Percentiles rank a stretch among this genome's conserved stretches.
phyloP scores from a whole-genome alignment of 495 filamentous ascomycete genomes.

The Podospora fimiseda region DNA sequence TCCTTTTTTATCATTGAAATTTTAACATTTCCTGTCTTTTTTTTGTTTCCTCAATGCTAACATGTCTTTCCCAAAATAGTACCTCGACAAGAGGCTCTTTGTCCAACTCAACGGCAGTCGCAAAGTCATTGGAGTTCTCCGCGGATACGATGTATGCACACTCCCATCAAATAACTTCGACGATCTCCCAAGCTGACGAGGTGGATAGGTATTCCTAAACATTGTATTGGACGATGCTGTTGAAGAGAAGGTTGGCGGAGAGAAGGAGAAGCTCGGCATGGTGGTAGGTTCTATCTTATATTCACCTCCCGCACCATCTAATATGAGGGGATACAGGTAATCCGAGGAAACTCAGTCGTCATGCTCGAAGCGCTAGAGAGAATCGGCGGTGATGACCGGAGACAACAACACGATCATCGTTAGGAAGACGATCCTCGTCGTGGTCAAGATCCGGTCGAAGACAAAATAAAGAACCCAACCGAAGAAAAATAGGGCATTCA shows the following conservation, averaged over 20 bases:
- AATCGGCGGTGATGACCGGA: conserved; percentile 44
- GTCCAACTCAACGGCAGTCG: conserved; percentile 96
- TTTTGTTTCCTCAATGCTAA: too few species aligned
- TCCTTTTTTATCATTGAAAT: background rate
- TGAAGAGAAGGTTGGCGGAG: conserved; percentile 86
- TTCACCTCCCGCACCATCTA: background rate
- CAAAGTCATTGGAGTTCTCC: conserved; percentile 89
- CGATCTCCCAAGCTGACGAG: conserved; percentile 7
- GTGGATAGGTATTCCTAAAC: conserved; percentile 85
- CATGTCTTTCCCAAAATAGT: conserved; percentile 47
- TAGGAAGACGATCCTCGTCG: background rate
- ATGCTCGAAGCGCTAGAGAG: conserved; percentile 79
- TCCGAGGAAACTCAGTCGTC: conserved; percentile 91
- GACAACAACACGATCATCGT: conserved; percentile 12
- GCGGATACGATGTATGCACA: conserved; percentile 86
- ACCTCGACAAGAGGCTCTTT: conserved; percentile 98
- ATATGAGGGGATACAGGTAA: conserved; percentile 39
- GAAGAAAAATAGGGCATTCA: background rate
- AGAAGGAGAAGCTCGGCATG: conserved; percentile 89
- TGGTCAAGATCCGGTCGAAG: background rate
- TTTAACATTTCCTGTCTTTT: too few species aligned
- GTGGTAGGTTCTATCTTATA: conserved; percentile 58
- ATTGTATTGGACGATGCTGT: conserved; percentile 97
- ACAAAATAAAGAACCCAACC: background rate
- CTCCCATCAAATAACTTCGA: background rate